These are phyloP conservation scores for Capniomyces stellatus DNA, from an alignment of 371 early-diverging fungal genomes.

Conservation along the genomic window DNA sequence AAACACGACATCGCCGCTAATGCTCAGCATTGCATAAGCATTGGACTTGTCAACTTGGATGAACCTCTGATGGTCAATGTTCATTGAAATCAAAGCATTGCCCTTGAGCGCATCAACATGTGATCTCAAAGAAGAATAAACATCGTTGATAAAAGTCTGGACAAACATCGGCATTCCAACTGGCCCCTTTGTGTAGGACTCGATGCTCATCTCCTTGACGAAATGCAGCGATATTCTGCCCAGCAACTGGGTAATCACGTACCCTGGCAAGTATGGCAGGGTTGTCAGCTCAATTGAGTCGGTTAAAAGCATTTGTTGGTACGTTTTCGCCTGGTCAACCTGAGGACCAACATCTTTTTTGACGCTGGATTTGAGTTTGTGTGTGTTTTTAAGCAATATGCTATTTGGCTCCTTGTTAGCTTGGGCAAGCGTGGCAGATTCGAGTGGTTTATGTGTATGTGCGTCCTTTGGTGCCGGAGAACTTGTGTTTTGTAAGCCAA, in stretches of 20 bases:
- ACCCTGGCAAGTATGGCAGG: conserved; percentile 34
- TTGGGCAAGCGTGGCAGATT: too few species aligned
- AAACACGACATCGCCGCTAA: conserved; percentile 34
- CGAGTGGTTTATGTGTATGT: too few species aligned
- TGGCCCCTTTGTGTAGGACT: conserved; percentile 17
- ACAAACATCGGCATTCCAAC: conserved; percentile 37
- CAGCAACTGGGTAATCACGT: conserved; percentile 27
- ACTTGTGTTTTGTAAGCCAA: too few species aligned
- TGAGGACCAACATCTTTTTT: too few species aligned
- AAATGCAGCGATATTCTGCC: conserved; percentile 55
- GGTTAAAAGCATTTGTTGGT: neutral
- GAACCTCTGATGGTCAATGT: conserved; percentile 37
- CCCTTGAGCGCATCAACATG: conserved; percentile 51
- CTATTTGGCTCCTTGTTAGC: too few species aligned
- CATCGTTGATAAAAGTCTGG: conserved; percentile 36
- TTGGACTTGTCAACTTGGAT: conserved; percentile 40
- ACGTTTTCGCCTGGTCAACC: conserved; percentile 17
- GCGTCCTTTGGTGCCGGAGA: too few species aligned
- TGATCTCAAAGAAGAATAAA: conserved; percentile 33
- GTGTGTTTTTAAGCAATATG: too few species aligned
- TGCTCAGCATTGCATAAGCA: conserved; percentile 37
- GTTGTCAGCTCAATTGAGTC: conserved; percentile 29
- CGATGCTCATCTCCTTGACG: conserved; percentile 42
- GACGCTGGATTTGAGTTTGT: conserved; percentile 18
- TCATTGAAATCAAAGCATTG: conserved; percentile 39